Base-by-base conservation (phyloP, 495 filamentous ascomycete species). In the Lichenothelia convexa region DNA sequence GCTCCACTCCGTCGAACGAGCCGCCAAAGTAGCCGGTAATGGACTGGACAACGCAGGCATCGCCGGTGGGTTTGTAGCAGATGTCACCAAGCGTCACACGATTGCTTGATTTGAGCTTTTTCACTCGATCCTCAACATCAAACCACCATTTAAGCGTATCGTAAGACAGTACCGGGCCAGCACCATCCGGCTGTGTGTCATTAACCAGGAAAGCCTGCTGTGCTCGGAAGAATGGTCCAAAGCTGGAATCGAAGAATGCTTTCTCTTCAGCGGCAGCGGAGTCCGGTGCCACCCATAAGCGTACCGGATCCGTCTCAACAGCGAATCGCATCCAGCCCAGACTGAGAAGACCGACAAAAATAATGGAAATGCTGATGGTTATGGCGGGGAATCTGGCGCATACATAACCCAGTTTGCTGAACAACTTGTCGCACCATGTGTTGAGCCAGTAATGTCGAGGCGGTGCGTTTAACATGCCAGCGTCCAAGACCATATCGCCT, bases 121-220 rank as follows among this genome's bases (percentile, higher is more conserved):
- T 65, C 30, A 94, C 67, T 4, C 72, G 68, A 20, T 68, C 66
- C 49, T 97, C 89, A 3, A 97, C 78, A 44, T 75, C 83, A 49
- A 89, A 82, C 89, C 87, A 95, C 89, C 89, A 97, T 4, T 59
- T 58, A 11, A 97, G 61, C 0, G 80, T 94, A 3, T 93, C 78
- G 41, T 87, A 89, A 52, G 72, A 79, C 35, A 97, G 52, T 12
- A 94, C 78, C 2, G 81, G 81, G 1, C 77, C 75, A 16, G 70
- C 67, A 0, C 68, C 74, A 5, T 59, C 60, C 5, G 63, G 43
- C 7, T 66, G 53, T 5, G 72, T 83, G 46, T 93, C 84, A 45
- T 95, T 97, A 38, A 95, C 80, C 23, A 97, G 52, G 52, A 95
- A 95, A 1, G 76, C 73, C 56, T 95, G 87, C 53, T 97, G 80